phyloP scores from a whole-genome alignment of 331 rosid species.

The Malus hybrid region DNA sequence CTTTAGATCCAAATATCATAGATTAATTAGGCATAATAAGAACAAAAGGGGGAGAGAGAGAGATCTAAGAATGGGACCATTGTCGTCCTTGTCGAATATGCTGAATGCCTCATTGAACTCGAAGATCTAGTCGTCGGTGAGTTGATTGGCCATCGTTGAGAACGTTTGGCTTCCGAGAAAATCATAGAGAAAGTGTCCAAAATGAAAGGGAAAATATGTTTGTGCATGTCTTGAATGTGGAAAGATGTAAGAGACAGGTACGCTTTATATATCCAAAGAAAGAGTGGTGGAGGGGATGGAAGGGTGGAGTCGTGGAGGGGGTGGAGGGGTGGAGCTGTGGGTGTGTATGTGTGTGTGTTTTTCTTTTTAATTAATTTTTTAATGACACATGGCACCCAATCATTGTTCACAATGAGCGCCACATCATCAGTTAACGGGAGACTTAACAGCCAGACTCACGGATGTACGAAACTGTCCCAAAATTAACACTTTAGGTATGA shows the following conservation, averaged over 20 bases:
- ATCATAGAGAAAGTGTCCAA: neutral
- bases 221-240: neutral
- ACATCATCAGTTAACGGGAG: too few species aligned
- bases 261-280: neutral
- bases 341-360: too few species aligned
- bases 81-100: slow-evolving; percentile 88
- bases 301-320: too few species aligned
- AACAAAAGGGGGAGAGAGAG: neutral
- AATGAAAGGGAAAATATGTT: neutral
- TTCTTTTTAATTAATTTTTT: too few species aligned
- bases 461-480: too few species aligned
- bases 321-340: too few species aligned
- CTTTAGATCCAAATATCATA: slow-evolving; percentile 17
- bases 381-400: too few species aligned
- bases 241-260: neutral
- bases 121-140: slow-evolving; percentile 69
- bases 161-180: neutral
- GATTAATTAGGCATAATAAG: neutral
- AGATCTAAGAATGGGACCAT: slow-evolving; percentile 64
- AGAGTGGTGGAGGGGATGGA: neutral
- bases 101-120: slow-evolving; percentile 90
- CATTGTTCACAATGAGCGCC: too few species aligned
- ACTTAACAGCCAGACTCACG: too few species aligned
- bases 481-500: too few species aligned
- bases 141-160: slow-evolving; percentile 16